Evolutionary conservation across 768 basidiomycete genomes (phyloP), one percentile per base, ranked within the genome.

Genomic region (Lentinula boryana): DNA sequence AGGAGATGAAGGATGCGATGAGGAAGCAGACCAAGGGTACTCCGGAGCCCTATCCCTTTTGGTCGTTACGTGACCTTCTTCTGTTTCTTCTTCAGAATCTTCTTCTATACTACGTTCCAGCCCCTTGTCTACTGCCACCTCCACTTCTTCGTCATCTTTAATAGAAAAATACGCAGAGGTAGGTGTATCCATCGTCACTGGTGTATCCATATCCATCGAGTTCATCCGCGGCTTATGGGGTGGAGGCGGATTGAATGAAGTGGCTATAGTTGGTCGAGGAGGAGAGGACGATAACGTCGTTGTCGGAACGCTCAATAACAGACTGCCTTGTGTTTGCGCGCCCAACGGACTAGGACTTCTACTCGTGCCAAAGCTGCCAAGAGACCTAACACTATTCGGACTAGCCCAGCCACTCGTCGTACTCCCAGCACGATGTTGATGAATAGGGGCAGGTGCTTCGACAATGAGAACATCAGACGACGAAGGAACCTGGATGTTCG

Each of bases 341-440:
- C 15, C 40, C 8, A 27, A 15, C 7, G 88, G 88, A 63, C 87
- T 88, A 3, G 88, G 87, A 66, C 86, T 85, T 18, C 85, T 79
- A 60, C 83, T 84, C 66, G 84, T 76, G 8, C 8, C 12, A 65
- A 83, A 84, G 69, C 87, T 88, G 50, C 87, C 86, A 60, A 87
- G 85, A 60, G 52, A 54, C 18, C 55, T 32, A 16, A 46, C 44
- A 46, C 44, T 46, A 7, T 13, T 32, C n/a, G 63, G 66, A 59
- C 23, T 65, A 21, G 58, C 33, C 50, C 48, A 63, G 2, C 62
- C 62, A 59, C 49, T 56, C 48, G 49, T n/a, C 5, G 23, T 10
- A 8, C 52, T 23, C 16, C 36, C 52, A 15, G 33, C 13, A 7
- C 52, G 52, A 32, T 15, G 18, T 3, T 40, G 27, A 36, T 43